phyloP scores from a whole-genome alignment of 2,329 filamentous ascomycete genomes.

The Colletotrichum sp. region DNA sequence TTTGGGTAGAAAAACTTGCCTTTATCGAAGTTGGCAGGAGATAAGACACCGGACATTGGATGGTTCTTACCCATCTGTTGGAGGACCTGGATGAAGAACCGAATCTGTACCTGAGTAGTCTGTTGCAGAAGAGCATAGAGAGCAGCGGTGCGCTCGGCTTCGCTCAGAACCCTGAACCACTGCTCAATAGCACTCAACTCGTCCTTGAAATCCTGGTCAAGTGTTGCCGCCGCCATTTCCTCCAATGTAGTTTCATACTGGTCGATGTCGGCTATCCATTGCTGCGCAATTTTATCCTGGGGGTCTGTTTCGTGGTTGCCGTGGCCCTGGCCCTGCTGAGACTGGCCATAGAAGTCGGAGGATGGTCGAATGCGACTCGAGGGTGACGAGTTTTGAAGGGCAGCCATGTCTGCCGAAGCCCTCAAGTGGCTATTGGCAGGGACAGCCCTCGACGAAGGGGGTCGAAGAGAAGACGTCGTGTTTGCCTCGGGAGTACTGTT shows the following conservation, averaged over 20 bases:
- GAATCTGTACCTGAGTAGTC: conserved; percentile 97
- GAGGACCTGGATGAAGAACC: conserved; percentile 98
- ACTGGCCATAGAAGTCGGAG: conserved; percentile 90
- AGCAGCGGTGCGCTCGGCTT: conserved; percentile 94
- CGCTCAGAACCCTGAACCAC: conserved; percentile 97
- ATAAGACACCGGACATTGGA: conserved; percentile 94
- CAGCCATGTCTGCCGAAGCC: conserved; percentile 94
- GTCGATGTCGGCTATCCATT: conserved; percentile 99
- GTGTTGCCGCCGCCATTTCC: conserved; percentile 98
- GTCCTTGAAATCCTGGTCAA: conserved; percentile 99
- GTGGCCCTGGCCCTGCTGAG: conserved; percentile 71
- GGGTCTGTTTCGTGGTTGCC: conserved; percentile 76
- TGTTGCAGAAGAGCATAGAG: conserved; percentile 96
- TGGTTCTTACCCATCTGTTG: conserved; percentile 99
- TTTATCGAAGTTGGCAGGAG: conserved; percentile 96
- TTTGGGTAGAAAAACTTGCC: conserved; percentile 56
- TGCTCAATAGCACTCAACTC: conserved; percentile 98
- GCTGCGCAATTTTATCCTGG: conserved; percentile 91
- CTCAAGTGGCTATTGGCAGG: conserved; percentile 85
- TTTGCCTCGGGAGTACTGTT: conserved; percentile 96
- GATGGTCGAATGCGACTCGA: conserved; percentile 88
- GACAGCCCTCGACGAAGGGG: conserved; percentile 78
- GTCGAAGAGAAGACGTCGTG: conserved; percentile 80
- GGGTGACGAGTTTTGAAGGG: conserved; percentile 70
- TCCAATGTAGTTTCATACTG: conserved; percentile 98